Base-by-base conservation (phyloP, 148 eudicot genomes). In the Vaccinium vitisidaea region DNA sequence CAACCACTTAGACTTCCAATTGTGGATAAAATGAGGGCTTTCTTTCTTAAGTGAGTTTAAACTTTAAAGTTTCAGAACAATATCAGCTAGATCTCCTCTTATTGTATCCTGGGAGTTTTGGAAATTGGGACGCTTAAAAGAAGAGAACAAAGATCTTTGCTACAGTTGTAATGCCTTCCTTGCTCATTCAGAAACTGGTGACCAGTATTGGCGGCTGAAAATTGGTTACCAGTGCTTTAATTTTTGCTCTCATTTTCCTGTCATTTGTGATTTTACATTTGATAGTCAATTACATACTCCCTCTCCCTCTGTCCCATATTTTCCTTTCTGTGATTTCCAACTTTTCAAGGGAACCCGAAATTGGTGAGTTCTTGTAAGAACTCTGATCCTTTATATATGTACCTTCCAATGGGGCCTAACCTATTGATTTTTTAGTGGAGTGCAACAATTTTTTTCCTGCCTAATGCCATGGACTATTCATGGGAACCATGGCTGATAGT, bases 1-100 rank as follows among this genome's bases (percentile, higher is more conserved):
- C 53, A 75, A 19, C 2, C 2, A 80, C 18, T 55, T 55, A 0
- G n/a, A 43, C 27, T 80, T 50, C 21, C 7, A 80, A 55, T 21
- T 80, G 16, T 30, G 25, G 50, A 55, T 53, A 32, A 46, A 18
- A 55, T 52, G 12, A 78, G 32, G 7, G 18, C 71, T 36, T 79
- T 43, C 14, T 80, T 59, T 39, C 43, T 39, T 21, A 49, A 36
- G 43, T 59, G 23, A 59, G 27, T 59, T 63, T 23, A 63, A 61
- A 23, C 9, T 63, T 11, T 18, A 77, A n/a, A 21, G 32, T 80
- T 80, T 59, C 25, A 2, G 43, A 39, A 61, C 30, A 59, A 80
- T 58, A 46, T 80, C 82, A 32, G 71, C 32, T 80, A 80, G 48
- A 58, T 16, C 54, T 39, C 53, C 36, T 79, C 9, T 15, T 79